Conservation (phyloP, 352 stramenopile genomes). For the Phytophthora quininea region DNA sequence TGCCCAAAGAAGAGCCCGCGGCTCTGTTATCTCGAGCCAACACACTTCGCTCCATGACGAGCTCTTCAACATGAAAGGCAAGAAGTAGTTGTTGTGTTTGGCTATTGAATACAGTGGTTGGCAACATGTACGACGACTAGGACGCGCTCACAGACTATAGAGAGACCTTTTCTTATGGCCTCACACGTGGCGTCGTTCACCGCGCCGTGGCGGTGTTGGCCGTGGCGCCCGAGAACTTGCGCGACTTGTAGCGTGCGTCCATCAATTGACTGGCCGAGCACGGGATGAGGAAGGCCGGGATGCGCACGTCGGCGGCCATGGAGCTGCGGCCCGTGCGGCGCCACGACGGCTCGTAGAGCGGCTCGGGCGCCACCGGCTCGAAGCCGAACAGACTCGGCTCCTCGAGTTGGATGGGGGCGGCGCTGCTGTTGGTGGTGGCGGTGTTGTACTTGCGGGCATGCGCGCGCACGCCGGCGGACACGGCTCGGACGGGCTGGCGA, state of each 20-base stretch:
- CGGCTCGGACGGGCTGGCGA: constrained; percentile 18
- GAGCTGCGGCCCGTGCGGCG: constrained; percentile 27
- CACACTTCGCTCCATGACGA: not conserved
- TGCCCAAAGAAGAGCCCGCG: not conserved
- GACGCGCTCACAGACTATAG: not conserved
- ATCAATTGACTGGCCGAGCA: constrained; percentile 59
- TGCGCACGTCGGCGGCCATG: constrained; percentile 49
- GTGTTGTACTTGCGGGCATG: constrained; percentile 22
- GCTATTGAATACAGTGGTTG: constrained; percentile 1
- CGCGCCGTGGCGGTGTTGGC: constrained; percentile 14
- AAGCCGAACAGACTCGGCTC: not conserved
- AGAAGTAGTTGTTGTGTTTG: not conserved
- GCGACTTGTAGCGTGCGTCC: constrained; percentile 53
- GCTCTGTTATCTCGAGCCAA: not conserved
- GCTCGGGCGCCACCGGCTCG: not conserved
- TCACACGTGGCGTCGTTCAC: not conserved
- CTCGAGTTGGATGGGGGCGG: constrained; percentile 3
- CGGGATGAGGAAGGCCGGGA: constrained; percentile 65
- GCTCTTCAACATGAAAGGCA: not conserved
- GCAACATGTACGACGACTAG: not conserved
- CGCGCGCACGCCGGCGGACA: constrained; percentile 21
- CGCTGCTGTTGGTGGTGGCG: constrained; percentile 6
- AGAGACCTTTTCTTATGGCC: not conserved
- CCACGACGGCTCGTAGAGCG: constrained; percentile 30
- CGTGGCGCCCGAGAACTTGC: constrained; percentile 19